Base-by-base conservation (phyloP, 345 rosid genomes). In the sweet orange (Citrus sinensis) region DNA sequence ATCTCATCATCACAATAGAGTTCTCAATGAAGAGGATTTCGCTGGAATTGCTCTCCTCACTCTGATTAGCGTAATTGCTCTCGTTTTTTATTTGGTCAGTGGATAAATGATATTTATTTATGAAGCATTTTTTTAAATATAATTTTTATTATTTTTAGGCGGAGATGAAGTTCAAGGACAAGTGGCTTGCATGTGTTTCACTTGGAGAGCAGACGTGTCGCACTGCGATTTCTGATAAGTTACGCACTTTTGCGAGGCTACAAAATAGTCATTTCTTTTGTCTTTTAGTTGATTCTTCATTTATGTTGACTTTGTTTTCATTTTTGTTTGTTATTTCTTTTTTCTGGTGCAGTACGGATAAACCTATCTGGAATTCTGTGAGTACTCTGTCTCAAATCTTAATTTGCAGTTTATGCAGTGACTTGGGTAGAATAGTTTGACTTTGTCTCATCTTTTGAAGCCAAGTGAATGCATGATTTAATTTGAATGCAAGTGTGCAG, bases 121-220 rank as follows among this genome's bases (percentile, higher is more conserved):
- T 7, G 22, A 54, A 17, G 7, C 6, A 16, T 74, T 67, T 25
- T 42, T 42, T 37, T 34, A 17, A 59, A 1, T 65, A 29, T 24
- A n/a, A 1, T 17, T 16, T 20, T 59, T 62, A 29, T 73, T 63
- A 9, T 39, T 40, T 39, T 54, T 35, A 92, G 97, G 98, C 97
- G 80, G 91, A 93, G 81, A 87, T 95, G 97, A 84, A 83, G 75
- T 87, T 91, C 51, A 89, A 88, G 81, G 99, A 93, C 87, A 92
- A 85, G 75, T 95, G 99, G 98, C 86, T 91, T 19, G 97, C 94
- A 5, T 93, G 98, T 74, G 93, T 91, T 81, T 92, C 98, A 5
- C 85, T 95, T 35, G 99, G 99, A 7, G 98, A 93, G 85, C 97
- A 90, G 77, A 89, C 99, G 2, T 95, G 87, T 75, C 94, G 99